Base-by-base conservation (phyloP, 371 early-diverging fungal genomes). In the Mortierella sp. region DNA sequence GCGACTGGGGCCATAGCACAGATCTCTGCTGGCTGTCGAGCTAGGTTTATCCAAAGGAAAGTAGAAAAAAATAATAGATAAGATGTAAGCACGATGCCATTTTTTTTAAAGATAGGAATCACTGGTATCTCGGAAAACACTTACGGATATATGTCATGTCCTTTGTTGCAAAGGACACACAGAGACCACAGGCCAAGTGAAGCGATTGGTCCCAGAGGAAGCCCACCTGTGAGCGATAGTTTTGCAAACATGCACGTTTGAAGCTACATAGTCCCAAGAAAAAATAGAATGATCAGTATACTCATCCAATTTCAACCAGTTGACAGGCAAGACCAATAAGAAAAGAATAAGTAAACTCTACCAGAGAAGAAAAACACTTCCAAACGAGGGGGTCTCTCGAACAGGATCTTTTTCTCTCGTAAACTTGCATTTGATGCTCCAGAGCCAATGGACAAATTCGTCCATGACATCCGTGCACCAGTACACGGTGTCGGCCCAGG, bases 181-280 rank as follows among this genome's bases (percentile, higher is more conserved):
- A 82, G 18, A 75, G 63, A 18, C 87, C 87, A 45, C 83, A 82
- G 7, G 81, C 80, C 28, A 88, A 50, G 60, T 88, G 86, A n/a
- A 88, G 68, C 9, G 82, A 62, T 53, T 85, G 86, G 57, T 88
- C 89, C 7, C 75, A 74, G 2, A 88, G 30, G 57, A 88, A 87
- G 7, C 53, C 58, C 9, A 60, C 18, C 19, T 69, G 81, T 4
- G 75, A 80, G 18, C 87, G 82, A 58, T 84, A 87, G 51, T 84
- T 79, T 58, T 88, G 88, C n/a, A 81, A 46, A 45, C 72, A 83
- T 4, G 83, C 80, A 21, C 83, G 75, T 44, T 75, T 74, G 52
- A 83, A 80, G 48, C 80, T 72, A 51, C 26, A 50, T n/a, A 51
- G 37, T 1, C 15, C 0, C 7, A 37, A n/a, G 37, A 5, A 37